phyloP scores from a whole-genome alignment of 805 yeast genomes.

The Lipomyces starkeyi region DNA sequence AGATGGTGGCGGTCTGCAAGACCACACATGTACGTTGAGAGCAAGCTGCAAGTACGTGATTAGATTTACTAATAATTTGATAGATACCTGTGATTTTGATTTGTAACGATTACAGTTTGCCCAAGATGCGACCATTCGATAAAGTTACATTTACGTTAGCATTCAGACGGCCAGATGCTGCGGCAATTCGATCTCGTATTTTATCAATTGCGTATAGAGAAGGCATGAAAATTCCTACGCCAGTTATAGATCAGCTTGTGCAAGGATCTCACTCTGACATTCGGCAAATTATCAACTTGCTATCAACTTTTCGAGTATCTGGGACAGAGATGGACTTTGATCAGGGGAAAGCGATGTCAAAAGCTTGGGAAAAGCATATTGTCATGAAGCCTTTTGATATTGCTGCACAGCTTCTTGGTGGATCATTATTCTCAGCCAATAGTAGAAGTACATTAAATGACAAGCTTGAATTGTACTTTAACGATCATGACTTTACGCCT shows the following conservation, averaged over 20 bases:
- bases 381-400: slow-evolving; percentile 92
- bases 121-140: slow-evolving; percentile 96
- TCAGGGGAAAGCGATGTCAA: slow-evolving; percentile 55
- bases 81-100: slow-evolving; percentile 86
- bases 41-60: not conserved
- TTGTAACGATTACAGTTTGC: slow-evolving; percentile 89
- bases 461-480: slow-evolving; percentile 86
- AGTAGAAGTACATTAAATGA: slow-evolving; percentile 70
- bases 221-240: slow-evolving; percentile 76
- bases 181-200: slow-evolving; percentile 78
- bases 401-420: slow-evolving; percentile 67
- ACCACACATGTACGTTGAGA: slow-evolving; percentile 58
- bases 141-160: slow-evolving; percentile 76
- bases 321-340: slow-evolving; percentile 65
- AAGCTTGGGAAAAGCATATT: slow-evolving; percentile 88
- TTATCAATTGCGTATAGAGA: slow-evolving; percentile 92
- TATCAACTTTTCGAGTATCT: slow-evolving; percentile 83
- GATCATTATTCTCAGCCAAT: slow-evolving; percentile 61
- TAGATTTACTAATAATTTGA: not conserved
- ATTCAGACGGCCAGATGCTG: slow-evolving; percentile 87
- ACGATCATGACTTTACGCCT: slow-evolving; percentile 93
- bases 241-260: slow-evolving; percentile 81
- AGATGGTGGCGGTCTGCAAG: slow-evolving; percentile 82
- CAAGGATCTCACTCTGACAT: slow-evolving; percentile 88
- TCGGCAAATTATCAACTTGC: slow-evolving; percentile 87